Base-by-base conservation (phyloP, 2,329 filamentous ascomycete species). In the Fusarium proliferatum region DNA sequence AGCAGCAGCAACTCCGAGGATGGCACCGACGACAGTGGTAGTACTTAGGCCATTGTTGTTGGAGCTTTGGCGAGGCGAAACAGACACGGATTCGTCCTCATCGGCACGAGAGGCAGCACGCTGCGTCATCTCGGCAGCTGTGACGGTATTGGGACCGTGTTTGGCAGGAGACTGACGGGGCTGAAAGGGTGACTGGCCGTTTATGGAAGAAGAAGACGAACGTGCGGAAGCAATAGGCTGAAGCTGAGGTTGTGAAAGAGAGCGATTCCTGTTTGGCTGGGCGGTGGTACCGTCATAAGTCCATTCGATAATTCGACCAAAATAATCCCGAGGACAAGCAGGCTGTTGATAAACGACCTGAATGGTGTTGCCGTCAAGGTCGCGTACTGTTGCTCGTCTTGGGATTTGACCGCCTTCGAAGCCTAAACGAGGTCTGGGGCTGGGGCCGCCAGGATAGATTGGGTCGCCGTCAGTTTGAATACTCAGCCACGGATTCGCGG, bases 341-440 rank as follows among this genome's bases (percentile, higher is more conserved):
- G 73, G 74, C 39, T 81, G 81, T 45, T 77, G 74, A 43, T 90
- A 93, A 56, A 95, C 89, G 36, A 94, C 92, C 79, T 96, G 93
- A 79, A 97, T 91, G 76, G 89, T 93, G 84, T 97, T 97, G 57
- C 93, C 93, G 83, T 97, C 94, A 61, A 94, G 88, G 81, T 97
- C 94, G 68, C 90, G 88, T 45, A 94, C 91, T 86, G 84, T 89
- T 85, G 82, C 88, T 83, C 78, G 81, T 55, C 71, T 75, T 64
- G 76, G 68, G 33, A 60, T 66, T 69, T 76, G 75, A 76, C 75
- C 75, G 74, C 75, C 74, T 45, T 79, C 76, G 60, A 75, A 74
- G 76, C 82, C 71, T 82, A 83, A 73, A 80, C 81, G 79, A 77
- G 78, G 71, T 63, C 68, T 71, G 52, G 64, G 55, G 53, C 64